Evolutionary conservation across 2,329 filamentous ascomycete species (phyloP).

Genomic region (Sporothrix brasiliensis): DNA sequence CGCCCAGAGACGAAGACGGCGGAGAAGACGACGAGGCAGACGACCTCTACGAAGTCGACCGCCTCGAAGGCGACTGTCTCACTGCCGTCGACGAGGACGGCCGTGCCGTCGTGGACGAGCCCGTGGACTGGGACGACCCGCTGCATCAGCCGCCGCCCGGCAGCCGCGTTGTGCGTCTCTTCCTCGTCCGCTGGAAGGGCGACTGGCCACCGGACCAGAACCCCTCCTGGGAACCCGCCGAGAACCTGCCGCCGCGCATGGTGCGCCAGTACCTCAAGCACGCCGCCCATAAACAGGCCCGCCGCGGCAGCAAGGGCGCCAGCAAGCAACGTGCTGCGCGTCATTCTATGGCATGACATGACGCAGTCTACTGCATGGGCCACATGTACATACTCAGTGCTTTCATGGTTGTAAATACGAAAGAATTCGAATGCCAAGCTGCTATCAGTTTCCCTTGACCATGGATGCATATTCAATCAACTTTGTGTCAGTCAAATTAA

Average conservation of each 20-base stretch:
- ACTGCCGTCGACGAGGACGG: constrained; percentile 53
- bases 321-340: background rate
- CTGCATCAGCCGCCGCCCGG: constrained; percentile 40
- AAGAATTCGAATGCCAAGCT: too few relatives aligned
- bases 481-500: background rate
- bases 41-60: constrained; percentile 38
- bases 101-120: constrained; percentile 31
- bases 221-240: constrained; percentile 61
- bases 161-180: constrained; percentile 47
- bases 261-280: constrained; percentile 49
- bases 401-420: background rate
- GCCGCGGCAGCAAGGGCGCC: background rate
- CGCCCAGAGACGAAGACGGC: too few relatives aligned
- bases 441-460: too few relatives aligned
- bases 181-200: constrained; percentile 60
- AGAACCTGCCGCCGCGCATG: constrained; percentile 51
- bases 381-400: background rate
- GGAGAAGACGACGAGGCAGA: constrained; percentile 27
- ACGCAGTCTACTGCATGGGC: background rate
- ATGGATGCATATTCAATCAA: background rate
- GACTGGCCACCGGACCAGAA: constrained; percentile 60
- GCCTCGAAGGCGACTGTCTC: constrained; percentile 45
- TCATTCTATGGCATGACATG: background rate
- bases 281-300: background rate
- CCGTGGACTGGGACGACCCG: constrained; percentile 34